Evolutionary conservation across 2,329 filamentous ascomycete species (phyloP).

Genomic region (Periconia sp.): DNA sequence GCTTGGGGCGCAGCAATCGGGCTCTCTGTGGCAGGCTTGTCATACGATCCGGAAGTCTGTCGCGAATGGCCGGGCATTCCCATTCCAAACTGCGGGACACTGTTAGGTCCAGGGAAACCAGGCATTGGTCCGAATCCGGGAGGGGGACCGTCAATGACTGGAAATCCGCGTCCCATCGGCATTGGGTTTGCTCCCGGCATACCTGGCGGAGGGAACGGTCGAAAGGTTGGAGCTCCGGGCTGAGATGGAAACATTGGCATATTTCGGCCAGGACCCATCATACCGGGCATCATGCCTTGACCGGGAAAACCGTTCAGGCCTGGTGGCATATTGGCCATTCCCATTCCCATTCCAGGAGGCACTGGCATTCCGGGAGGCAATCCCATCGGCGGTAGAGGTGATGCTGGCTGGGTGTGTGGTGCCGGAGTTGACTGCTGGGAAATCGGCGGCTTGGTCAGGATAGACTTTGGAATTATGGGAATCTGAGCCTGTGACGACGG

Average conservation of each 20-base stretch:
- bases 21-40: slow-evolving; percentile 61
- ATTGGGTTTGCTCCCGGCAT: slow-evolving; percentile 59
- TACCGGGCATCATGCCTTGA: slow-evolving; percentile 55
- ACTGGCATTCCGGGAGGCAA: slow-evolving; percentile 60
- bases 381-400: slow-evolving; percentile 66
- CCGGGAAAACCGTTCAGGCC: slow-evolving; percentile 53
- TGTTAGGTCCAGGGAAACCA: slow-evolving; percentile 35
- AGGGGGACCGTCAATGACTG: slow-evolving; percentile 56
- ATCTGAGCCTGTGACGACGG: slow-evolving; percentile 66
- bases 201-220: slow-evolving; percentile 60
- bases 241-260: slow-evolving; percentile 58
- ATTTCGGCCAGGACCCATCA: slow-evolving; percentile 59
- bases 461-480: slow-evolving; percentile 66
- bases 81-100: slow-evolving; percentile 44
- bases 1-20: slow-evolving; percentile 53
- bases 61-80: slow-evolving; percentile 65
- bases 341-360: slow-evolving; percentile 53
- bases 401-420: slow-evolving; percentile 61
- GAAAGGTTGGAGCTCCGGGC: slow-evolving; percentile 55
- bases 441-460: slow-evolving; percentile 58
- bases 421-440: slow-evolving; percentile 49
- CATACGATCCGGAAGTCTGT: slow-evolving; percentile 69
- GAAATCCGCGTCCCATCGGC: slow-evolving; percentile 59
- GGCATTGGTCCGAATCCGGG: slow-evolving; percentile 44
- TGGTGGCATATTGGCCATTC: slow-evolving; percentile 49